phyloP scores from a whole-genome alignment of 495 filamentous ascomycete species.

The Lophiostoma macrostomum region DNA sequence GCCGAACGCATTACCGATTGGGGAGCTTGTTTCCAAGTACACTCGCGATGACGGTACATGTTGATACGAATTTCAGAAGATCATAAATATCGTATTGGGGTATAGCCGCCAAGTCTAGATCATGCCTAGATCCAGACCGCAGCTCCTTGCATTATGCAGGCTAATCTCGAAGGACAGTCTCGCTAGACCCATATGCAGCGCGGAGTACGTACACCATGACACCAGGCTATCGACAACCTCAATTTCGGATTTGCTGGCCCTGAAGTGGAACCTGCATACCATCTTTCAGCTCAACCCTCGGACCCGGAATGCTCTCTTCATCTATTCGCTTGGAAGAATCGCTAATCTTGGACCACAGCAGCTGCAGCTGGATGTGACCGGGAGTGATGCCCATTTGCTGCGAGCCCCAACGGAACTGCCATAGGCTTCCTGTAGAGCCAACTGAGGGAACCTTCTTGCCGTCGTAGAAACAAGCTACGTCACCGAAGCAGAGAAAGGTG shows the following conservation, averaged over 20 bases:
- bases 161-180: neutral
- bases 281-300: constrained; percentile 2
- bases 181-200: neutral
- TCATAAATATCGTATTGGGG: too few relatives aligned
- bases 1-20: too few relatives aligned
- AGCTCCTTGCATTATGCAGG: too few relatives aligned
- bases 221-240: neutral
- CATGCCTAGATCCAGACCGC: too few relatives aligned
- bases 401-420: constrained; percentile 27
- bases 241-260: neutral
- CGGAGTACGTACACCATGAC: neutral
- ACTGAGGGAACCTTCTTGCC: constrained; percentile 7
- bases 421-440: constrained; percentile 1
- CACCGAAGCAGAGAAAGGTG: constrained; percentile 25
- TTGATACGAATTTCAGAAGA: too few relatives aligned
- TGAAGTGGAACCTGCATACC: constrained; percentile 10
- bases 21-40: too few relatives aligned
- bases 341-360: constrained; percentile 17
- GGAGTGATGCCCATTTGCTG: constrained; percentile 25
- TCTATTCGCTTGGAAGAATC: constrained; percentile 5
- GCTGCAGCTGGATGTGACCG: constrained; percentile 20
- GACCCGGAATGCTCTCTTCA: constrained; percentile 2
- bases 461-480: constrained; percentile 26
- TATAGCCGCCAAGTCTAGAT: too few relatives aligned
- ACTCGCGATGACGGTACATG: too few relatives aligned